phyloP scores from a whole-genome alignment of 768 basidiomycete genomes.

The Tephrocybe sp. region DNA sequence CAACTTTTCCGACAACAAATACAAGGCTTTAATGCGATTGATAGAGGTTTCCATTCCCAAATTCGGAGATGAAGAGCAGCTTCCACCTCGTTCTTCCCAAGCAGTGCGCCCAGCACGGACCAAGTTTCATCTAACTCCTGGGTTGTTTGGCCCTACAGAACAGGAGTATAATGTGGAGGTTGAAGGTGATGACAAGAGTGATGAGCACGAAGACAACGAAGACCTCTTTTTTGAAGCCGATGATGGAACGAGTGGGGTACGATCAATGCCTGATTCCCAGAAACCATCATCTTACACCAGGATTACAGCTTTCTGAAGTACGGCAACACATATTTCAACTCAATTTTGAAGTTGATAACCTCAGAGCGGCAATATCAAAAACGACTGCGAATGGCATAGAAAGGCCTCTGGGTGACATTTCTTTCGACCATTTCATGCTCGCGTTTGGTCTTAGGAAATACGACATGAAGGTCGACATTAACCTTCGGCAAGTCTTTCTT shows the following conservation, averaged over 20 bases:
- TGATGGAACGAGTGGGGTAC: slow-evolving; percentile 56
- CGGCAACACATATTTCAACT: slow-evolving; percentile 75
- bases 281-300: not conserved
- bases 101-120: slow-evolving; percentile 23
- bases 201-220: slow-evolving; percentile 35
- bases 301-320: slow-evolving; percentile 35
- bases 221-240: slow-evolving; percentile 74
- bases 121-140: slow-evolving; percentile 49
- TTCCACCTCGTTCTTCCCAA: slow-evolving; percentile 12
- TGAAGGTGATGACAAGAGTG: slow-evolving; percentile 41
- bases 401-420: slow-evolving; percentile 72
- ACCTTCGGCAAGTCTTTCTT: slow-evolving; percentile 55
- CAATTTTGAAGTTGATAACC: slow-evolving; percentile 80
- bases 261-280: slow-evolving; percentile 12
- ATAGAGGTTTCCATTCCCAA: slow-evolving; percentile 89
- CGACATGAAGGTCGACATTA: slow-evolving; percentile 84
- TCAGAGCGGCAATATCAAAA: slow-evolving; percentile 79
- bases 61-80: slow-evolving; percentile 49
- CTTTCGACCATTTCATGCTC: slow-evolving; percentile 75
- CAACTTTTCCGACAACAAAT: slow-evolving; percentile 89
- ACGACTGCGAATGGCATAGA: slow-evolving; percentile 61
- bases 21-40: slow-evolving; percentile 88
- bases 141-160: slow-evolving; percentile 50
- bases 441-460: slow-evolving; percentile 74
- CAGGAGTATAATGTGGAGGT: slow-evolving; percentile 72